These are phyloP conservation scores for Coelastrella sp. DNA, from an alignment of 139 green algal species.

Conservation along the genomic window DNA sequence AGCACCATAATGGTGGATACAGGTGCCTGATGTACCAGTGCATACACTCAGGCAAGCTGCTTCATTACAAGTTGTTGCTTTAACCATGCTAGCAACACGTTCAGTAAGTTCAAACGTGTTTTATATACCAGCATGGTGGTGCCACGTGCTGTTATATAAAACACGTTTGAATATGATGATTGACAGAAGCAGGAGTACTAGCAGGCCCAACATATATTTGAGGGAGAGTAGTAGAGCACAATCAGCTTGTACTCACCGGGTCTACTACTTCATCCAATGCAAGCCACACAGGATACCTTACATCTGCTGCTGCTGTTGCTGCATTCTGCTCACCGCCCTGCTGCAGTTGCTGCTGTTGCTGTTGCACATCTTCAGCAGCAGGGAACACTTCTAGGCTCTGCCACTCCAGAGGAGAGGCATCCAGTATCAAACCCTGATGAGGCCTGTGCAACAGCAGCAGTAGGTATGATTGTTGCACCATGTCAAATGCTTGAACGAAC, in stretches of 20 bases:
- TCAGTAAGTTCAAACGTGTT: too few species aligned
- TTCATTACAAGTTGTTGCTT: too few species aligned
- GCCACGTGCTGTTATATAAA: too few species aligned
- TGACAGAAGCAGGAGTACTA: too few species aligned
- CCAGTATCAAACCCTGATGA: slow-evolving; percentile 80
- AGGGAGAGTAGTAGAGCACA: background rate
- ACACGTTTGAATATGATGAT: too few species aligned
- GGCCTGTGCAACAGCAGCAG: slow-evolving; percentile 16
- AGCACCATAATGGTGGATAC: too few species aligned
- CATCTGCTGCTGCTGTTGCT: background rate
- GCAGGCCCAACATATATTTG: too few species aligned
- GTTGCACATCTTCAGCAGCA: slow-evolving; percentile 10
- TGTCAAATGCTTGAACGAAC: slow-evolving; percentile 76
- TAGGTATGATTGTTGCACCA: too few species aligned
- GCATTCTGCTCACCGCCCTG: background rate
- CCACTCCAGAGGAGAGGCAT: slow-evolving; percentile 78
- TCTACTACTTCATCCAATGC: background rate
- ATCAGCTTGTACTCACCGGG: background rate
- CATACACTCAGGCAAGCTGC: too few species aligned
- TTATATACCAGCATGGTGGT: too few species aligned
- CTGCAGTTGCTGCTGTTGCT: slow-evolving; percentile 21
- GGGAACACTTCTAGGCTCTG: slow-evolving; percentile 69
- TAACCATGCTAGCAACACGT: too few species aligned
- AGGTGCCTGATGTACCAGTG: too few species aligned
- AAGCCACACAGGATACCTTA: background rate